phyloP scores from a whole-genome alignment of 495 filamentous ascomycete species.

The Tuber melanosporum region DNA sequence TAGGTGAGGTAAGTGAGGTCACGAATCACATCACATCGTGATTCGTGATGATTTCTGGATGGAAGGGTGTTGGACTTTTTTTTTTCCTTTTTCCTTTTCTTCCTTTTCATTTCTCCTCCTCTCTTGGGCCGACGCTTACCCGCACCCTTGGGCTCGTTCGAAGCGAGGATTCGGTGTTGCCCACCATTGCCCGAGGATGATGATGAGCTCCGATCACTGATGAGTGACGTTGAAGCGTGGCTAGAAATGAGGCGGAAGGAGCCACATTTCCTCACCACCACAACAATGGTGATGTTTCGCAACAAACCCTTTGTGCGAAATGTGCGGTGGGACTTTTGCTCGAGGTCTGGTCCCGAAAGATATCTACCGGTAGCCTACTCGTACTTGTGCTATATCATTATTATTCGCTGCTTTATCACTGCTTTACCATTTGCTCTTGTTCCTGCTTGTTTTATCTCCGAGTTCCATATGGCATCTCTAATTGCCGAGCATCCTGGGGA shows the following conservation, averaged over 20 bases:
- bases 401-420: not conserved
- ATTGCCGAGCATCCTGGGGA: not conserved
- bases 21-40: not conserved
- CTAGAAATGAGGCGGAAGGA: not conserved
- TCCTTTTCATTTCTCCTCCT: not conserved
- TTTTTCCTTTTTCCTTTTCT: not conserved
- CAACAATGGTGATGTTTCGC: not conserved
- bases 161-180: not conserved
- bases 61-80: not conserved
- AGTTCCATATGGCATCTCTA: not conserved
- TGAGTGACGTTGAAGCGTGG: not conserved
- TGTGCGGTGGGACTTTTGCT: not conserved
- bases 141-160: not conserved
- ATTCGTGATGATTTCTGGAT: not conserved
- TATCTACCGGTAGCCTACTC: not conserved
- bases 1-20: not conserved
- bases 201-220: not conserved
- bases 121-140: not conserved
- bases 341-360: too few species aligned
- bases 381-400: not conserved
- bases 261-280: not conserved
- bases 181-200: not conserved
- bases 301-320: not conserved
- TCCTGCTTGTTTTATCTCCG: not conserved
- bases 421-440: not conserved